Conservation (phyloP, 495 filamentous ascomycete species). For the Penicillium odoratum region DNA sequence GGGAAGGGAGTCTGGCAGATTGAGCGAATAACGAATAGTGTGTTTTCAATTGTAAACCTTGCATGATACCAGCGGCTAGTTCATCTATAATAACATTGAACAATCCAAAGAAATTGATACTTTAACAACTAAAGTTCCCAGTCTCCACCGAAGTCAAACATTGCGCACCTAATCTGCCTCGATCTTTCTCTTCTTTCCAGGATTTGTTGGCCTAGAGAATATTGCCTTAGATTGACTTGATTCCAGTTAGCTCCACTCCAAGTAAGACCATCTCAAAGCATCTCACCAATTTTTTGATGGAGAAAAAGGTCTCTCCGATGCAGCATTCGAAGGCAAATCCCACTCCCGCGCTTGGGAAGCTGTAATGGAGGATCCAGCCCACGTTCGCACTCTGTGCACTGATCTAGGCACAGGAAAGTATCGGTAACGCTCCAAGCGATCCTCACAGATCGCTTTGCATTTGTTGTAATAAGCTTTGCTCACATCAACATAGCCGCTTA, state of each 20-base stretch:
- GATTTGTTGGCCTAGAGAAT: too few species aligned
- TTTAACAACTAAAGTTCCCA: not conserved
- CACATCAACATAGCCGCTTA: not conserved
- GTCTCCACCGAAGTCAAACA: not conserved
- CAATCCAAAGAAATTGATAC: not conserved
- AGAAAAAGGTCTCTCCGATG: slow-evolving; percentile 1
- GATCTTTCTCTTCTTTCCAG: not conserved
- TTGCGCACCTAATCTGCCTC: not conserved
- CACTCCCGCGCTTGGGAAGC: not conserved
- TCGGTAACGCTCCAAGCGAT: slow-evolving; percentile 1
- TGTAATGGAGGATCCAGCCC: slow-evolving; percentile 11
- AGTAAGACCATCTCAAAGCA: too few species aligned
- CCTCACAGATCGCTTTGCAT: slow-evolving; percentile 3
- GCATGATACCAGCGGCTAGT: not conserved
- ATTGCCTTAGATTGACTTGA: too few species aligned
- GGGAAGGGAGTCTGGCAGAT: not conserved
- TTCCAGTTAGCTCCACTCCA: not conserved
- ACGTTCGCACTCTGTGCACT: slow-evolving; percentile 16
- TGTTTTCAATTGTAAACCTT: not conserved
- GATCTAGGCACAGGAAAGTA: slow-evolving; percentile 7
- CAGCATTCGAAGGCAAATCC: not conserved
- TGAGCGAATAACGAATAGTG: not conserved
- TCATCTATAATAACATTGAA: not conserved
- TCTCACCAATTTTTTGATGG: not conserved
- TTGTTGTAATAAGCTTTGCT: not conserved